Percentiles rank a stretch among this genome's conserved stretches.
Evolutionary conservation across 768 basidiomycete genomes (phyloP).

Genomic region (Termitomyces sp.): DNA sequence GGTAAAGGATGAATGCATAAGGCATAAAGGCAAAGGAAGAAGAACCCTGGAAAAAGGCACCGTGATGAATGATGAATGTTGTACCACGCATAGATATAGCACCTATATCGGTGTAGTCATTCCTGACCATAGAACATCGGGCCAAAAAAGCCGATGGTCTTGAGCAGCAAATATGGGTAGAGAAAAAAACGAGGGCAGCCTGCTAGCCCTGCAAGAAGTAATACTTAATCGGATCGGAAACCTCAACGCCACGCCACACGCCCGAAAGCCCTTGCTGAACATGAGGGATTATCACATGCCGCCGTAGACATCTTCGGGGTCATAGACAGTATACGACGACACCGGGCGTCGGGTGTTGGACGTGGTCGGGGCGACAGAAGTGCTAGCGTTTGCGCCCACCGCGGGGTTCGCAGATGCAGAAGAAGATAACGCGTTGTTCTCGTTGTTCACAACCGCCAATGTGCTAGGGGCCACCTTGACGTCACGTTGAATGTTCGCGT

Average conservation of each 20-base stretch:
- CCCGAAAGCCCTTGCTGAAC: neutral
- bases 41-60: neutral
- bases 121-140: neutral
- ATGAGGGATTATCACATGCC: conserved; percentile 42
- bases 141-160: neutral
- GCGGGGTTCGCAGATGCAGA: neutral
- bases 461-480: conserved; percentile 11
- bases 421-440: neutral
- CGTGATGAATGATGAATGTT: neutral
- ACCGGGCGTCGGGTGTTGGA: conserved; percentile 7
- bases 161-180: neutral
- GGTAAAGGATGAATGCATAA: neutral
- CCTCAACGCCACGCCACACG: neutral
- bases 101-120: neutral
- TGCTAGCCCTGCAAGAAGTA: neutral
- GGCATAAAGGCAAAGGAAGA: neutral
- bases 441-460: conserved; percentile 1
- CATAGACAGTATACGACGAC: conserved; percentile 44
- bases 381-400: neutral
- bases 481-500: conserved; percentile 17
- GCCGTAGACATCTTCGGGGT: conserved; percentile 64
- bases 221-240: neutral
- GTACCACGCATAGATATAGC: neutral
- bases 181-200: conserved; percentile 3
- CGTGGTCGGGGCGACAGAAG: neutral